Evolutionary conservation across 2,329 filamentous ascomycete genomes (phyloP).

Genomic region (Clarireedia homoeocarpa): DNA sequence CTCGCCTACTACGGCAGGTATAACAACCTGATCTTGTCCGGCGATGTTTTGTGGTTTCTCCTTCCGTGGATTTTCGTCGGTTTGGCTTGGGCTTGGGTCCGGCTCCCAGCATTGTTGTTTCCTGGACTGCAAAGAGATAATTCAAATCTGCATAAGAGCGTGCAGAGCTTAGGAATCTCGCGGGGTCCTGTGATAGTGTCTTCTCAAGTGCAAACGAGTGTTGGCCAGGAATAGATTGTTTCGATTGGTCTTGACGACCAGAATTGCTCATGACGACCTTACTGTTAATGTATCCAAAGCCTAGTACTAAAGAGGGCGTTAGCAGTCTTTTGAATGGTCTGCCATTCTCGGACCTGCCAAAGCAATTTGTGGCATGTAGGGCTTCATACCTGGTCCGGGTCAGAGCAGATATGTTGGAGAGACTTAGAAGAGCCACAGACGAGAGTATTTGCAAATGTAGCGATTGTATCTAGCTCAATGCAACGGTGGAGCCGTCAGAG

Average conservation of each 20-base stretch:
- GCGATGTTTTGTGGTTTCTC: slow-evolving; percentile 69
- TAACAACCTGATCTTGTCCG: slow-evolving; percentile 90
- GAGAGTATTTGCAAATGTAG: not conserved
- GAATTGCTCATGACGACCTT: not conserved
- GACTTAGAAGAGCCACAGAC: not conserved
- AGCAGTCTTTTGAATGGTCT: no score
- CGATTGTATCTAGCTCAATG: not conserved
- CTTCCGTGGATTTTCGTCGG: slow-evolving; percentile 24
- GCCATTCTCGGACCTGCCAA: not conserved
- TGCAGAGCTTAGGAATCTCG: slow-evolving; percentile 3
- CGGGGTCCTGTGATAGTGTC: not conserved
- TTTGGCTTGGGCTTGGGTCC: slow-evolving; percentile 23
- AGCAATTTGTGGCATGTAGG: not conserved
- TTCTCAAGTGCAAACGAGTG: slow-evolving; percentile 1
- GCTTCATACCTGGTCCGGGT: no score
- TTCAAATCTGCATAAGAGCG: slow-evolving; percentile 18
- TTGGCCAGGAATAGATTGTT: not conserved
- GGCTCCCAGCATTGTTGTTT: slow-evolving; percentile 18
- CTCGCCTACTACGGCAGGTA: slow-evolving; percentile 80
- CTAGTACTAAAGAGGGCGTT: no score
- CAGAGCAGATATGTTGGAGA: no score
- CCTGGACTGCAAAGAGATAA: slow-evolving; percentile 27
- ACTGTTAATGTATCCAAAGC: no score
- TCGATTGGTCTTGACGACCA: slow-evolving; percentile 1
- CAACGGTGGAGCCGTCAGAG: not conserved